Percentiles rank a stretch among this genome's conserved stretches.
These are phyloP conservation scores for Coemansia sp. DNA, from an alignment of 192 early-diverging fungal species.

Conservation along the genomic window DNA sequence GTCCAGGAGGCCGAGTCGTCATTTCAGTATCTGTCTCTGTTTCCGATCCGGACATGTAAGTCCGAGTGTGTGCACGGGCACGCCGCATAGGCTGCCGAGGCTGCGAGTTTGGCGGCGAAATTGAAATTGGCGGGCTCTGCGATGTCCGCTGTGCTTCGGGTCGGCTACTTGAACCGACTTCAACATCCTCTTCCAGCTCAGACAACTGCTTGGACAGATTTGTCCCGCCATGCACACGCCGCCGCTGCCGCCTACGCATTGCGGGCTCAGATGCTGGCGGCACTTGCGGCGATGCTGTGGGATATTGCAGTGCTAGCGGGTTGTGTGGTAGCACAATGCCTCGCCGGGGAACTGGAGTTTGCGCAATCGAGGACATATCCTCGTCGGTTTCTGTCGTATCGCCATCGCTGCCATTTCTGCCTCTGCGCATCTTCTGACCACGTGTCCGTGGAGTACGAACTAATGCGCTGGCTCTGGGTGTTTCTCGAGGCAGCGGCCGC, in stretches of 20 bases:
- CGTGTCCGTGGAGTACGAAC: conserved; percentile 1
- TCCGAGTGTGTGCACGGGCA: neutral
- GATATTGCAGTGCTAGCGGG: neutral
- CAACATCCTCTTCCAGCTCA: conserved; percentile 34
- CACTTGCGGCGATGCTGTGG: neutral
- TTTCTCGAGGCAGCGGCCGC: conserved; percentile 15
- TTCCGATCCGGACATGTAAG: conserved; percentile 24
- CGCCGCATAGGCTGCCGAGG: conserved; percentile 17
- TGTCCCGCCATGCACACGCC: conserved; percentile 14
- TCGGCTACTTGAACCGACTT: neutral
- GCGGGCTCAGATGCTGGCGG: conserved; percentile 39
- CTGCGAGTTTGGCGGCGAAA: conserved; percentile 23
- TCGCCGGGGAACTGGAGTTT: conserved; percentile 12
- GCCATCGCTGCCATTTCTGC: conserved; percentile 15
- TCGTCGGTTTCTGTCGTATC: conserved; percentile 38
- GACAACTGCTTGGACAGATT: conserved; percentile 37
- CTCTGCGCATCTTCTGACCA: neutral
- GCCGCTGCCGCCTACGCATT: conserved; percentile 19
- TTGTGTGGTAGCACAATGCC: neutral
- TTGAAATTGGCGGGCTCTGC: conserved; percentile 18
- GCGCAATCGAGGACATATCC: conserved; percentile 9
- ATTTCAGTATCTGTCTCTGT: conserved; percentile 33
- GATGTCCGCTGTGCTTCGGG: neutral
- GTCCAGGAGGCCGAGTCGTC: conserved; percentile 8
- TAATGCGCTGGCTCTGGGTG: neutral